Base-by-base conservation (phyloP, 371 early-diverging fungal genomes). In the Mucor piriformis region DNA sequence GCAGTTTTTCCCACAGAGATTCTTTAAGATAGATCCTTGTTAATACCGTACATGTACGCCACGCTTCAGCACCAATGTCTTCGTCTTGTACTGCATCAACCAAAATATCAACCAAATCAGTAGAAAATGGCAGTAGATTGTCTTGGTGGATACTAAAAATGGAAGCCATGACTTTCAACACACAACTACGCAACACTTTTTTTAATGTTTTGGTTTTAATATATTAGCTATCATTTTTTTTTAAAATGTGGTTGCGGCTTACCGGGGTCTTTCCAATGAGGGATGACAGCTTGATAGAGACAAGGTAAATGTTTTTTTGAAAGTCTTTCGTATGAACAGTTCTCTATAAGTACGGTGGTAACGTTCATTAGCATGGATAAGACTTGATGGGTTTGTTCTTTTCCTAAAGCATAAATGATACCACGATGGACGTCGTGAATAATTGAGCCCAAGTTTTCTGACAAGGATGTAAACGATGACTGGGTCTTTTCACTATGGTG, bases 281-380 rank as follows among this genome's bases (percentile, higher is more conserved):
- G 10, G 24, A 56, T 20, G 6, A 73, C 29, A 3, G 67, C 61
- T 20, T 57, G 34, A 40, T 74, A 83, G 3, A 74, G 42, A 4
- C 59, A 63, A 2, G 69, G 51, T 12, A 82, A 60, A 59, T 80
- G 76, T 3, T 69, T 59, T 25, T 52, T 34, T 11, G 75, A 63
- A 10, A 85, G 54, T 21, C 79, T 70, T 23, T 81, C 79, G 59
- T 83, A 84, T 5, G 82, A 62, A 35, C 73, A 69, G 32, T 79
- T 82, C 21, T 64, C 54, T 1, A 83, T 69, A 20, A 87, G 66
- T 0, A 64, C 53, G 4, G 63, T 57, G 0, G 67, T 37, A 6
- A 72, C 66, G 47, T 82, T 66, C 58, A 81, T 66, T 6, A 82
- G 54, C 20, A 61, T 18, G 7, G 24, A 40, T 50, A 70, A 40